phyloP scores from a whole-genome alignment of 2,329 filamentous ascomycete species.

The Ploettnerulaceae sp. region DNA sequence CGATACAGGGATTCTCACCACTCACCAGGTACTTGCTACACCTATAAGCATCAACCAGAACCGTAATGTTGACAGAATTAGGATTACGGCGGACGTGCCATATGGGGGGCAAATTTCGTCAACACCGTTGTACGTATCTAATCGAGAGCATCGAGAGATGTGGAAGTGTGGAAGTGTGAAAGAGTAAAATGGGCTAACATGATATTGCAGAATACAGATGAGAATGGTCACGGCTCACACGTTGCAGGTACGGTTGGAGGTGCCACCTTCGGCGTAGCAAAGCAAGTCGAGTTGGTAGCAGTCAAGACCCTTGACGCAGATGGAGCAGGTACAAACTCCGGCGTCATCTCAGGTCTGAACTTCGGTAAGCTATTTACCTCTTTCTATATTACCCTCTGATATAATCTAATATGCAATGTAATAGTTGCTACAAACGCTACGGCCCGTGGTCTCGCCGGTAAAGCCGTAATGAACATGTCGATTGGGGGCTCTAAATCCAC shows the following conservation, averaged over 20 bases:
- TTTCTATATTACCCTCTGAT: constrained; percentile 53
- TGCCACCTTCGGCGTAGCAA: constrained; percentile 38
- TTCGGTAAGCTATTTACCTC: constrained; percentile 45
- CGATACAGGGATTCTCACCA: constrained; percentile 35
- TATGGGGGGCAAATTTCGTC: constrained; percentile 34
- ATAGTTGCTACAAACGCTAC: constrained; percentile 32
- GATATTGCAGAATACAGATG: constrained; percentile 34
- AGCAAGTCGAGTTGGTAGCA: constrained; percentile 34
- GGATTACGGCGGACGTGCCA: constrained; percentile 36
- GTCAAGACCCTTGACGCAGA: constrained; percentile 36
- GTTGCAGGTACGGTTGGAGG: constrained; percentile 39
- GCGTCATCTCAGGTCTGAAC: constrained; percentile 52
- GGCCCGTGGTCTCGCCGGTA: constrained; percentile 30
- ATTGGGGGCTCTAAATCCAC: constrained; percentile 43
- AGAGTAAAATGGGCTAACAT: constrained; percentile 3
- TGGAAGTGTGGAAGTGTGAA: neutral
- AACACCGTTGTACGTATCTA: constrained; percentile 8
- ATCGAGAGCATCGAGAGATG: neutral
- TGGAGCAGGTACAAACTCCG: constrained; percentile 44
- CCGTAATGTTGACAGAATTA: constrained; percentile 4
- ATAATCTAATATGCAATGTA: constrained; percentile 35
- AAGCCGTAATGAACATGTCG: constrained; percentile 50
- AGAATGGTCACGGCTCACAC: constrained; percentile 41
- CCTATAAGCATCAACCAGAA: neutral
- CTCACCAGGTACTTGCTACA: constrained; percentile 24